Conservation (phyloP, 768 basidiomycete species). For the Cubamyces sp. region DNA sequence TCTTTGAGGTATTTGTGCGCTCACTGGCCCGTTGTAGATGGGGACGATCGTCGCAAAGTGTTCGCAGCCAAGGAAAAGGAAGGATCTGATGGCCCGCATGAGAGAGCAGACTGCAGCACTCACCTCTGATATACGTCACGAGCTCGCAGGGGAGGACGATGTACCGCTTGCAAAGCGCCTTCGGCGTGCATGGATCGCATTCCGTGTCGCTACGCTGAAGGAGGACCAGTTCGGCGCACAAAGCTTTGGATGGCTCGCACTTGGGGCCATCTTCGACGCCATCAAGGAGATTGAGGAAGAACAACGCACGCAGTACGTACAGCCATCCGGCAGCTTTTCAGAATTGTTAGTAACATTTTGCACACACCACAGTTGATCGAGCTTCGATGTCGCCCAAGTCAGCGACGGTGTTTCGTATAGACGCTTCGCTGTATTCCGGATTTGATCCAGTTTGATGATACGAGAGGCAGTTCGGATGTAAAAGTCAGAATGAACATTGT, state of each 20-base stretch:
- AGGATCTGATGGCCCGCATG: slow-evolving; percentile 56
- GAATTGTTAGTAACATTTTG: too few species aligned
- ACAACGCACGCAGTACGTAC: slow-evolving; percentile 10
- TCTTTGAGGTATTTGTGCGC: neutral
- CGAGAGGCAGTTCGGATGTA: neutral
- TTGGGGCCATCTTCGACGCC: slow-evolving; percentile 60
- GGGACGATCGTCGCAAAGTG: slow-evolving; percentile 70
- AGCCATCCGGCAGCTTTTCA: too few species aligned
- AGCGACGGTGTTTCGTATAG: too few species aligned
- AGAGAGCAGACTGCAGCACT: slow-evolving; percentile 59
- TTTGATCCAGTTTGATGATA: neutral
- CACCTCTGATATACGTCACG: slow-evolving; percentile 52
- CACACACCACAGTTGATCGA: too few species aligned
- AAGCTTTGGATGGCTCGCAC: slow-evolving; percentile 64
- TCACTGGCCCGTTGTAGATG: slow-evolving; percentile 28
- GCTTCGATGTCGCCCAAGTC: too few species aligned
- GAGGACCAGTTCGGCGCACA: slow-evolving; percentile 55
- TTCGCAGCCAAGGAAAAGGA: slow-evolving; percentile 57
- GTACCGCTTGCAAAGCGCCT: slow-evolving; percentile 45
- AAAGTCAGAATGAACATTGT: slow-evolving; percentile 14
- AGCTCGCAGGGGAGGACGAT: slow-evolving; percentile 54
- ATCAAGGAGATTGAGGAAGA: slow-evolving; percentile 49
- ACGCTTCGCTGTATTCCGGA: neutral
- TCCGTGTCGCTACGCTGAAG: slow-evolving; percentile 45
- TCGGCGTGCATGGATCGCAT: slow-evolving; percentile 58